These are phyloP conservation scores for Candida tammaniensis DNA, from an alignment of 805 yeast genomes.

Conservation along the genomic window DNA sequence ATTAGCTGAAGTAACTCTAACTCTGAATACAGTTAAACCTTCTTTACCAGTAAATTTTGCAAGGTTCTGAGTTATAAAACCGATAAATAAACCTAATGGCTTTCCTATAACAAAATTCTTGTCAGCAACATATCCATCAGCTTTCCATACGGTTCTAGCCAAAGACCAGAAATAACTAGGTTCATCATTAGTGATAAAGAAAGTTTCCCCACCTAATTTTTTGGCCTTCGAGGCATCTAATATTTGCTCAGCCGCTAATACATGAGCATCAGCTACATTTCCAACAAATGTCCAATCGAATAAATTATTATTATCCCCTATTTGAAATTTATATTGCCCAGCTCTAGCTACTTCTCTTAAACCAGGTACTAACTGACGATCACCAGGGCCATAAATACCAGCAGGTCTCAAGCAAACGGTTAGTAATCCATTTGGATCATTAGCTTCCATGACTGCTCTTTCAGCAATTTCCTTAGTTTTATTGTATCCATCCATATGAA, in stretches of 20 bases:
- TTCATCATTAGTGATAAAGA: constrained; percentile 88
- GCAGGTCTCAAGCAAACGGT: constrained; percentile 95
- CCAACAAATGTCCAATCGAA: constrained; percentile 99
- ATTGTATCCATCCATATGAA: constrained; percentile 95
- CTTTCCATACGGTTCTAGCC: constrained; percentile 96
- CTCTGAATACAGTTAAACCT: constrained; percentile 95
- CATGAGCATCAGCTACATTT: constrained; percentile 96
- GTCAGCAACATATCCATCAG: constrained; percentile 81
- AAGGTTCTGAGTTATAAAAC: constrained; percentile 75
- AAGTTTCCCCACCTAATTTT: constrained; percentile 77
- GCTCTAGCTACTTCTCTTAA: constrained; percentile 74
- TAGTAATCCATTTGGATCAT: constrained; percentile 52
- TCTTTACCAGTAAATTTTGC: constrained; percentile 75
- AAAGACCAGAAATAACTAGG: constrained; percentile 97
- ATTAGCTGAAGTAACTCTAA: constrained; percentile 84
- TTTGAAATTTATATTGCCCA: constrained; percentile 89
- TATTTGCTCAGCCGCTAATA: constrained; percentile 80
- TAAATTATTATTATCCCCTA: constrained; percentile 90
- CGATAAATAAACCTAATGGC: constrained; percentile 76
- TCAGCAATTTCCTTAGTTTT: constrained; percentile 94
- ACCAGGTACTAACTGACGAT: constrained; percentile 93
- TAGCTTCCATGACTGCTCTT: constrained; percentile 70
- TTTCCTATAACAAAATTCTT: constrained; percentile 65
- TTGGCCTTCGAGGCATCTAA: constrained; percentile 43
- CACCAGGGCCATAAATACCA: constrained; percentile 98